Base-by-base conservation (phyloP, 116 monocot species). In the Phalaenopsis hybrid region DNA sequence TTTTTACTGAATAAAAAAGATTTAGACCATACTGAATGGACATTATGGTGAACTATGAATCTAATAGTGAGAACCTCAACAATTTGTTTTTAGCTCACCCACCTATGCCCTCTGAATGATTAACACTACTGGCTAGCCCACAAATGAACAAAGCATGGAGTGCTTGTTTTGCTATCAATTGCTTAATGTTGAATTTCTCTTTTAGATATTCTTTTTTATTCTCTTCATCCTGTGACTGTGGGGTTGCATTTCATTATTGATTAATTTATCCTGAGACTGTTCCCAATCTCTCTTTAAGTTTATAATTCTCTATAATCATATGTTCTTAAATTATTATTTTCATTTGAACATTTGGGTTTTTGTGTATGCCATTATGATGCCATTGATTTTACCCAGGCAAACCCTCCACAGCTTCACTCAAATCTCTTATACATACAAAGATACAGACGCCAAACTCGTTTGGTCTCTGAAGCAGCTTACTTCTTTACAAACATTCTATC, bases 401-500 rank as follows among this genome's bases (percentile, higher is more conserved):
- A 96, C 74, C 97, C 94, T 82, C 97, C 92, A 45, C 89, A 92
- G 59, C 69, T 97, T 74, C 89, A 97, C 80, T 97, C 97, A 77
- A 97, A 97, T 58, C 87, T 97, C 15, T 75, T 92, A 72, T 97
- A 94, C 80, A 97, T 97, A 78, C 92, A 94, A 78, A 70, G 94
- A 7, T 97, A 94, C 67, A 91, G 97, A 77, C 85, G 86, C 57
- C 90, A 91, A 70, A 87, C 94, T 70, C 87, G 90, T 20, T 72
- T 97, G 74, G 93, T 97, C 48, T 90, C 94, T 79, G 97, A 97
- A 87, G 82, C 92, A 34, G 91, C 94, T 75, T 97, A 97, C 85
- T 94, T 85, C 77, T 97, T 97, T 81, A 94, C 97, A 83, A 94
- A 94, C 63, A 89, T 97, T 78, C 86, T 94, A 48, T 97, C 94